Conservation (phyloP, 1,284 basidiomycete species). For the Retiboletus flavoniger region DNA sequence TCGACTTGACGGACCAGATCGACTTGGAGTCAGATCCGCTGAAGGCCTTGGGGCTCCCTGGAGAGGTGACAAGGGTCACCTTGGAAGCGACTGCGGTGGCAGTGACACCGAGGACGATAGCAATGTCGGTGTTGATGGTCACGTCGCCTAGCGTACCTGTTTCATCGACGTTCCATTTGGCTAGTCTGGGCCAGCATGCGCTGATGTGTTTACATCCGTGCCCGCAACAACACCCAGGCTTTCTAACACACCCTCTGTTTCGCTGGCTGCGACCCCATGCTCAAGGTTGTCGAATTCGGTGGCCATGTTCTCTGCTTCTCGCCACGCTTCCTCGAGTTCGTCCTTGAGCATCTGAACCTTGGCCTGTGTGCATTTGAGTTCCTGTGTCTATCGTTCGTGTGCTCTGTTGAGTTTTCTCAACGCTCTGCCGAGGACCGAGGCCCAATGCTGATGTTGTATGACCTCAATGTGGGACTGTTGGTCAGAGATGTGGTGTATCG, state of each 20-base stretch:
- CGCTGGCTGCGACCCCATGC: constrained; percentile 31
- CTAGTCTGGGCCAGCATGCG: too few species aligned
- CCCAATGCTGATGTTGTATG: constrained; percentile 62
- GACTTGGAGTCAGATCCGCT: constrained; percentile 26
- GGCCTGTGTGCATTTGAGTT: constrained; percentile 48
- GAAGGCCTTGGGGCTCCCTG: not conserved
- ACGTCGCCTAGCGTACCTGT: constrained; percentile 29
- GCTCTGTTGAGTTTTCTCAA: constrained; percentile 74
- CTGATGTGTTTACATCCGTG: constrained; percentile 28
- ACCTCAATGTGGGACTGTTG: constrained; percentile 62
- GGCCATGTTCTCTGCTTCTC: constrained; percentile 69
- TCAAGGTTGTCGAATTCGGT: constrained; percentile 59
- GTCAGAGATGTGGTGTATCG: constrained; percentile 56
- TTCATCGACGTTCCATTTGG: constrained; percentile 39
- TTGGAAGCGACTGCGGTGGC: constrained; percentile 33
- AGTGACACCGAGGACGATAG: constrained; percentile 32
- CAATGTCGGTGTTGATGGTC: constrained; percentile 27
- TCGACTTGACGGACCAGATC: constrained; percentile 27
- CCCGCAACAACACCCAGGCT: constrained; percentile 5
- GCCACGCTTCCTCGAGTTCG: constrained; percentile 79
- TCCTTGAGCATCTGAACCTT: constrained; percentile 57
- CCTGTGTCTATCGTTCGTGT: constrained; percentile 60
- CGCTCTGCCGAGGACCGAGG: constrained; percentile 71
- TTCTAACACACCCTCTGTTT: constrained; percentile 24
- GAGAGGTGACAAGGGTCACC: constrained; percentile 25